Percentiles rank a stretch among this genome's conserved stretches.
Evolutionary conservation across 108 stramenopile species (phyloP).

Genomic region (Fragilaria crotonensis): DNA sequence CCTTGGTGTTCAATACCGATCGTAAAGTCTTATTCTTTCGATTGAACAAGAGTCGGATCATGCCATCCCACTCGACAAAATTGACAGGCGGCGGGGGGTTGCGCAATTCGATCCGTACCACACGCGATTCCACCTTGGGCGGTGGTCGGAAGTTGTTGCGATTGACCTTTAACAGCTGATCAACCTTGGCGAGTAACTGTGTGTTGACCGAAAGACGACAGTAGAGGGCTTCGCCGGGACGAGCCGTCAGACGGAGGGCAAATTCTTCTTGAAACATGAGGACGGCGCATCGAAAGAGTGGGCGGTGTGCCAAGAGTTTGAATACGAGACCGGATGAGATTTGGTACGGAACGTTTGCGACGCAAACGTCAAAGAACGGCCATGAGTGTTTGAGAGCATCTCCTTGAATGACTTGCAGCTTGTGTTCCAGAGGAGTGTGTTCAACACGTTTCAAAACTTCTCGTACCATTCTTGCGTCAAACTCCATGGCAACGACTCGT

Average conservation of each 20-base stretch:
- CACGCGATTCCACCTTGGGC: slow-evolving; percentile 88
- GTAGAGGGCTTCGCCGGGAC: slow-evolving; percentile 93
- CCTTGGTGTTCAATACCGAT: slow-evolving; percentile 68
- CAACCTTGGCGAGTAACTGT: slow-evolving; percentile 95
- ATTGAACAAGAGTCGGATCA: slow-evolving; percentile 87
- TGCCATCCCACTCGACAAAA: slow-evolving; percentile 99
- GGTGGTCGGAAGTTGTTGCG: slow-evolving; percentile 98
- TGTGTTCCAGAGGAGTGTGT: slow-evolving; percentile 59
- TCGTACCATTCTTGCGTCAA: slow-evolving; percentile 94
- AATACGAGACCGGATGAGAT: slow-evolving; percentile 94
- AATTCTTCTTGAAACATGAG: slow-evolving; percentile 99
- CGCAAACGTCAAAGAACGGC: slow-evolving; percentile 97
- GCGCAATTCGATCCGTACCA: slow-evolving; percentile 86
- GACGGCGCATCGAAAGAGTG: slow-evolving; percentile 97
- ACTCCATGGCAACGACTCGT: slow-evolving; percentile 92
- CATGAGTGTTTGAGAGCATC: slow-evolving; percentile 93
- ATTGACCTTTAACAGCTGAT: slow-evolving; percentile 95
- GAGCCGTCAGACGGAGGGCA: slow-evolving; percentile 87
- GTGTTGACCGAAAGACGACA: slow-evolving; percentile 97
- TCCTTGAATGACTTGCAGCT: slow-evolving; percentile 91
- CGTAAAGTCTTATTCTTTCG: slow-evolving; percentile 90
- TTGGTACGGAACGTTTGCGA: slow-evolving; percentile 98
- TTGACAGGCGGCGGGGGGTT: slow-evolving; percentile 98
- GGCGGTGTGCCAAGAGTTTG: slow-evolving; percentile 91
- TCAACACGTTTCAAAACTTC: slow-evolving; percentile 98